A percentile compares a stretch with the other conserved stretches of the same genome.
These are phyloP conservation scores for Chloromonas sp. DNA, from an alignment of 163 green algal genomes.

Conservation along the genomic window DNA sequence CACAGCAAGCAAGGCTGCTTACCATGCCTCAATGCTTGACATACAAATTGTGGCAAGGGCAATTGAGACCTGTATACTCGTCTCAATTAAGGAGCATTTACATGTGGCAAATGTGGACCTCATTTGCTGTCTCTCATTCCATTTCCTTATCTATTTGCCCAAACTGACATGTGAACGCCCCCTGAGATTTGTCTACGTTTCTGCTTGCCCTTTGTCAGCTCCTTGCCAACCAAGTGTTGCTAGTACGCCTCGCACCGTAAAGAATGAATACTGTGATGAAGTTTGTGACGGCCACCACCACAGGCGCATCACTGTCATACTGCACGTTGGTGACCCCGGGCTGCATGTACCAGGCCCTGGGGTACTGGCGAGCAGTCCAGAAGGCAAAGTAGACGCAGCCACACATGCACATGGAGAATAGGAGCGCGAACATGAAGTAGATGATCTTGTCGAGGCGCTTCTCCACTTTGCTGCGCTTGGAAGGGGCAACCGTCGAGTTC, in stretches of 20 bases:
- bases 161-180: no score
- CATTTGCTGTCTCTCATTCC: not conserved
- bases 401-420: conserved; percentile 69
- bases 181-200: no score
- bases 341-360: conserved; percentile 68
- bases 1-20: not conserved
- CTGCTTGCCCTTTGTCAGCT: no score
- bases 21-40: no score
- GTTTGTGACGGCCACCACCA: conserved; percentile 48
- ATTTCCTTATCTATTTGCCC: no score
- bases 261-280: conserved; percentile 84
- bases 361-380: conserved; percentile 47
- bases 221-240: no score
- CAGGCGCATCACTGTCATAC: conserved; percentile 44
- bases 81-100: no score
- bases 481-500: conserved; percentile 76
- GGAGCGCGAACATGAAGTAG: conserved; percentile 75
- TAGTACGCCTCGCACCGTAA: conserved; percentile 46
- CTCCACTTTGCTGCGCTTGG: conserved; percentile 80
- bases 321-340: conserved; percentile 17
- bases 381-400: conserved; percentile 54
- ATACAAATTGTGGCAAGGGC: no score
- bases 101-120: no score
- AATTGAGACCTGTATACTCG: no score
- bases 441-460: conserved; percentile 78